These are phyloP conservation scores for Leccinum pseudoinsigne DNA, from an alignment of 1,284 basidiomycete genomes.

Conservation along the genomic window DNA sequence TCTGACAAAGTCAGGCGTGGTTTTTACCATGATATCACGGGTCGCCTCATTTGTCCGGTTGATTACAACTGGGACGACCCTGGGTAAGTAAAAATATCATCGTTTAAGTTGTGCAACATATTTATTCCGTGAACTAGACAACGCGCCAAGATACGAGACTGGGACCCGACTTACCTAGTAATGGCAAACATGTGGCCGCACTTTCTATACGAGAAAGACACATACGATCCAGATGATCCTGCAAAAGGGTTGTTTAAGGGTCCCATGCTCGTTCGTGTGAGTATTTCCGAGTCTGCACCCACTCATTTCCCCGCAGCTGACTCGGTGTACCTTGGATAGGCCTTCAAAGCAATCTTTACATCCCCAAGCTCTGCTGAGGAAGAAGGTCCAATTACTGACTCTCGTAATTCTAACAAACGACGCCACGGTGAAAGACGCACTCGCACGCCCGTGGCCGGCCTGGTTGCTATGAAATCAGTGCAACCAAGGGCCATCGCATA, in stretches of 20 bases:
- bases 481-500: conserved; percentile 13
- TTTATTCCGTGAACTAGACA: neutral
- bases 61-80: neutral
- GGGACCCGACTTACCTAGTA: neutral
- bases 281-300: neutral
- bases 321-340: conserved; percentile 3
- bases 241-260: neutral
- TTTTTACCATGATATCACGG: neutral
- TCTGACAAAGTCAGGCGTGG: neutral
- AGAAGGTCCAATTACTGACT: neutral
- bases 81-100: neutral
- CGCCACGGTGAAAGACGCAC: conserved; percentile 3
- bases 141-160: neutral
- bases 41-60: neutral
- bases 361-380: conserved; percentile 8
- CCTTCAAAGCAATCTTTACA: conserved; percentile 14
- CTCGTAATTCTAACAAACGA: neutral
- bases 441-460: conserved; percentile 1
- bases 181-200: neutral
- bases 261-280: neutral
- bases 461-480: conserved; percentile 7
- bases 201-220: neutral
- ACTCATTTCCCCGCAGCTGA: neutral
- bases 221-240: neutral
- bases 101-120: neutral